Evolutionary conservation across 192 early-diverging fungal genomes (phyloP), one percentile per base, ranked within the genome.

Genomic region (Chytriomyces sp.): DNA sequence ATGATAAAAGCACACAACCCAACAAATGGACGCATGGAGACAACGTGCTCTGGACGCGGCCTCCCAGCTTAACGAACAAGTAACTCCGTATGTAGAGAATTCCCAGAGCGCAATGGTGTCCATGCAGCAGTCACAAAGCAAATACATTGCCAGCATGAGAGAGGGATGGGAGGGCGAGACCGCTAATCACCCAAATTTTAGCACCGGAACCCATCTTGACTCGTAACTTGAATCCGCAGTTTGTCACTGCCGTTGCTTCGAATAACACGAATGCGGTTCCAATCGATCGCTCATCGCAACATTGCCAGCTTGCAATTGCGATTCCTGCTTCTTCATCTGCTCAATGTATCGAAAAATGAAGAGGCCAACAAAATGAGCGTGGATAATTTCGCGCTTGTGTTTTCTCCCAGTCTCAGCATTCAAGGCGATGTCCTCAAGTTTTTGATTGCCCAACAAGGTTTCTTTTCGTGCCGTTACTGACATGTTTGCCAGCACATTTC

Each of bases 291-390:
- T 73, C 49, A 23, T 10, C 13, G 46, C 9, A n/a, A 53, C 16
- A 13, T 35, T 73, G 28, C 59, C 53, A 11, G 20, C 23, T 11
- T 26, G n/a, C 6, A 35, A 60, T n/a, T 73, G 18, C 44, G 45
- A 28, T 43, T 73, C 11, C 71, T 73, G 1, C 26, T 73, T 16
- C 45, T 48, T 9, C 71, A 73, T 48, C 28, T 73, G 28, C 26
- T 49, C 13, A 28, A 73, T 23, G 46, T 73, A 62, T 48, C 44
- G 23, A 9, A n/a, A 35, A 35, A 73, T 35, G 8, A 35, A 10
- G 59, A 60, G 3, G 45, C 62, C 53, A 73, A 73, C 71, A 73
- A 73, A 62, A 73, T 73, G 71, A 28, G n/a, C 9, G 16, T 73
- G 53, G 20, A 20, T 9, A 73, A 73, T 73, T 43, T 73, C 6